Evolutionary conservation across 805 yeast genomes (phyloP).

Genomic region (Pichia exigua): DNA sequence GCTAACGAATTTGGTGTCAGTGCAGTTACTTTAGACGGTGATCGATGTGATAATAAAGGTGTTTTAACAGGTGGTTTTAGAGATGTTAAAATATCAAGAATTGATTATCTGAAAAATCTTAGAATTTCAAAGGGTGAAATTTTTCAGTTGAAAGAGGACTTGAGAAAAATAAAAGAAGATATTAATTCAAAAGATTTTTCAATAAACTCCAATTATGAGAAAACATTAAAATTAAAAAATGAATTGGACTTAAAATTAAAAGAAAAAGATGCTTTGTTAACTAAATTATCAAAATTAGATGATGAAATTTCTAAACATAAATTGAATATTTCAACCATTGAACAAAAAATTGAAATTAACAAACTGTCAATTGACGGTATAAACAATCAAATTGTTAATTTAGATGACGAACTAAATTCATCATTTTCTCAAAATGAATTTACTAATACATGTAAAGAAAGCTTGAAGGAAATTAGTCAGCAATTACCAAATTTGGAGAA

Average conservation of each 20-base stretch:
- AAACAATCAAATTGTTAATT: conserved; percentile 35
- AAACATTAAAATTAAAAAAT: conserved; percentile 29
- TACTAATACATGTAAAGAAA: conserved; percentile 39
- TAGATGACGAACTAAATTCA: conserved; percentile 41
- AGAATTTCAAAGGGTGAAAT: conserved; percentile 44
- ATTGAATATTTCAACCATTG: conserved; percentile 34
- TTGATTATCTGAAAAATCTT: conserved; percentile 59
- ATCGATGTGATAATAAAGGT: conserved; percentile 77
- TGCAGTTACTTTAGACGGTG: conserved; percentile 90
- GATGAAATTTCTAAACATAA: conserved; percentile 35
- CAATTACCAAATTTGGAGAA: conserved; percentile 33
- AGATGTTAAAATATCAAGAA: conserved; percentile 57
- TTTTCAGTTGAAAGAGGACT: conserved; percentile 31
- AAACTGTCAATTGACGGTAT: conserved; percentile 29
- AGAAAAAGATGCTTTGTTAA: conserved; percentile 36
- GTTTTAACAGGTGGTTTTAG: conserved; percentile 83
- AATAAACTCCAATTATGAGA: conserved; percentile 43
- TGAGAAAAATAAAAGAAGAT: conserved; percentile 31
- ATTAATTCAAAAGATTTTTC: conserved; percentile 41
- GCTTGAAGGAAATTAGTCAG: conserved; percentile 29
- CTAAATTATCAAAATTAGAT: conserved; percentile 34
- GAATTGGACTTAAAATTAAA: conserved; percentile 37
- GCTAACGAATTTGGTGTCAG: conserved; percentile 54
- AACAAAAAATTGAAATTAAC: conserved; percentile 30
- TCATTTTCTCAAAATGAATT: conserved; percentile 45